Conservation (phyloP, 148 eudicot species). For the Camellia lanceoleosa region DNA sequence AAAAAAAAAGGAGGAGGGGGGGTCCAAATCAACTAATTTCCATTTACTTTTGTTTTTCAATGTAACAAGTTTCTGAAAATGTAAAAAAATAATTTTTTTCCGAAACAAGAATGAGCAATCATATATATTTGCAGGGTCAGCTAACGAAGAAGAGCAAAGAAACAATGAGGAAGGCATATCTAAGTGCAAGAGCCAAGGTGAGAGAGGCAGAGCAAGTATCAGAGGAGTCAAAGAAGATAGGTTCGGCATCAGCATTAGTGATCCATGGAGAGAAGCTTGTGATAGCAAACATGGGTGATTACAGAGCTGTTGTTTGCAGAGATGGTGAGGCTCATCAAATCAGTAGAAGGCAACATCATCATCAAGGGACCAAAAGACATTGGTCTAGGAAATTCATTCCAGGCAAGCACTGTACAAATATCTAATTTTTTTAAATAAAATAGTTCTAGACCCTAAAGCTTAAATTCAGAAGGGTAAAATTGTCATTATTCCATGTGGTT, state of each 20-base stretch:
- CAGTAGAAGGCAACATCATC: slow-evolving; percentile 33
- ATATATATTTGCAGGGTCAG: slow-evolving; percentile 26
- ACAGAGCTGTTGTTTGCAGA: slow-evolving; percentile 60
- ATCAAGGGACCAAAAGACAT: slow-evolving; percentile 26
- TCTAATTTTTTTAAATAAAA: too few species aligned
- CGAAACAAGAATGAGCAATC: neutral
- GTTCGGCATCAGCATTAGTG: slow-evolving; percentile 58
- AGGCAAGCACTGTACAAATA: slow-evolving; percentile 27
- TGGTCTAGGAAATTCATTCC: slow-evolving; percentile 59
- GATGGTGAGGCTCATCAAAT: slow-evolving; percentile 69
- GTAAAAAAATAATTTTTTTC: too few species aligned
- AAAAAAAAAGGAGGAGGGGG: too few species aligned
- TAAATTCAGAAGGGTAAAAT: too few species aligned
- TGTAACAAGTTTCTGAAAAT: too few species aligned
- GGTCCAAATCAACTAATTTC: too few species aligned
- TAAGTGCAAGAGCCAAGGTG: slow-evolving; percentile 34
- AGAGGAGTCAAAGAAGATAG: slow-evolving; percentile 23
- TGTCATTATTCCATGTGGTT: too few species aligned
- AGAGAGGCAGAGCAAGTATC: slow-evolving; percentile 24
- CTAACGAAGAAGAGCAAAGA: slow-evolving; percentile 55
- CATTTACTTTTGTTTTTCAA: too few species aligned
- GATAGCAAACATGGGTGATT: slow-evolving; percentile 74
- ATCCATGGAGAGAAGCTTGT: slow-evolving; percentile 68
- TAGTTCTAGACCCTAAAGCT: neutral
- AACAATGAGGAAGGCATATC: slow-evolving; percentile 56